A percentile compares a stretch with the other conserved stretches of the same genome.
Conservation (phyloP, 1,284 basidiomycete genomes). For the Meira miltonrushii region DNA sequence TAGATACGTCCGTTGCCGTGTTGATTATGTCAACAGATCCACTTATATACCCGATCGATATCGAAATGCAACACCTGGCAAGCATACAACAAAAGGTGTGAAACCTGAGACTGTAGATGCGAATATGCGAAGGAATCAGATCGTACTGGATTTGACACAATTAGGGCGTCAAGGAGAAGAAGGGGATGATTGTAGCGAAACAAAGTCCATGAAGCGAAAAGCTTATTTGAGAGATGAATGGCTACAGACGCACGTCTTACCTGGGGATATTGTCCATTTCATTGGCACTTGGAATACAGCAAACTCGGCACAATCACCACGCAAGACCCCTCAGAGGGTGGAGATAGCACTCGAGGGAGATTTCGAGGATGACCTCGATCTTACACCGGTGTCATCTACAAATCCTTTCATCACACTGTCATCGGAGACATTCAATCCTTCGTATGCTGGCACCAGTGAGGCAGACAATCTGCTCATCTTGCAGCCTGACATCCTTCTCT, state of each 20-base stretch:
- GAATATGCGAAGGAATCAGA: neutral
- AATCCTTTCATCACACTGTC: neutral
- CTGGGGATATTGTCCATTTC: conserved; percentile 9
- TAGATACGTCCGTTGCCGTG: conserved; percentile 1
- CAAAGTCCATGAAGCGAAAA: neutral
- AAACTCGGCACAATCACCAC: neutral
- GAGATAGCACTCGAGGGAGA: too few species aligned
- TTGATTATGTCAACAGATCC: neutral
- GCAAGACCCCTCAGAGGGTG: too few species aligned
- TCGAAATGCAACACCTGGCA: neutral
- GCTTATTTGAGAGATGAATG: conserved; percentile 8
- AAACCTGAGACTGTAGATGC: neutral
- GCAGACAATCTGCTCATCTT: conserved; percentile 40
- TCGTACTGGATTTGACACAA: conserved; percentile 6
- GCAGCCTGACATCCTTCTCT: conserved; percentile 45
- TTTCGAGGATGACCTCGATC: neutral
- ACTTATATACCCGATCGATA: conserved; percentile 5
- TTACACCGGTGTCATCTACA: too few species aligned
- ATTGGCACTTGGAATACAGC: conserved; percentile 4
- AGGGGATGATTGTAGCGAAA: neutral
- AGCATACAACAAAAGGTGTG: conserved; percentile 1
- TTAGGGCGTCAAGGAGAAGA: neutral
- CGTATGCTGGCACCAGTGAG: neutral
- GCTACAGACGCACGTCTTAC: neutral
- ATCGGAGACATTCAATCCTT: neutral